A percentile compares a stretch with the other conserved stretches of the same genome.
These are phyloP conservation scores for Suillus ampliporus DNA, from an alignment of 768 basidiomycete species.

Conservation along the genomic window DNA sequence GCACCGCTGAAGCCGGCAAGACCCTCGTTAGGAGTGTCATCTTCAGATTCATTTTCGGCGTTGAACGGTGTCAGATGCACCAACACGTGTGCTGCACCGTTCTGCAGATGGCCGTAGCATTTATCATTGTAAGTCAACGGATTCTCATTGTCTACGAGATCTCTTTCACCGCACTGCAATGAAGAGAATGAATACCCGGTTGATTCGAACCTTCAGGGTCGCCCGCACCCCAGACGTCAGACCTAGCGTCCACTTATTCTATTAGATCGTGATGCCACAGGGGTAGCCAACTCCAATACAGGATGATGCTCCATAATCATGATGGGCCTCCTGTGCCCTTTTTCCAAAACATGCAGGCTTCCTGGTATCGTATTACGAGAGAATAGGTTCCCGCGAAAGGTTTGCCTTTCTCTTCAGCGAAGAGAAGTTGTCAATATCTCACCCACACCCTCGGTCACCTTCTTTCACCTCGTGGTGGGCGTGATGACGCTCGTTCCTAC, in stretches of 20 bases:
- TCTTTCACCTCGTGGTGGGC: conserved; percentile 5
- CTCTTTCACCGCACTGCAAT: not conserved
- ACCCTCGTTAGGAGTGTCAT: not conserved
- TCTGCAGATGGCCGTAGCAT: not conserved
- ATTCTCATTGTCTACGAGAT: conserved; percentile 7
- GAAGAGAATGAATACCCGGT: not conserved
- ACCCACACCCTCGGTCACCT: not conserved
- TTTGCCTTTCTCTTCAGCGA: conserved; percentile 1
- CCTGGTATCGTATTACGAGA: not conserved
- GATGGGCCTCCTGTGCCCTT: not conserved
- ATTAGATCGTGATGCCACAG: not conserved
- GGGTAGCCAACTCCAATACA: not conserved
- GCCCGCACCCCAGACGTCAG: not conserved
- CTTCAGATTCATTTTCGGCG: not conserved
- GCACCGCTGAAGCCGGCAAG: not conserved
- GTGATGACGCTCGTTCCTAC: conserved; percentile 7
- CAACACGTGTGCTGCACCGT: not conserved
- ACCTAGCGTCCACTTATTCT: not conserved
- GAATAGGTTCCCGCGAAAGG: conserved; percentile 1
- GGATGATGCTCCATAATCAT: not conserved
- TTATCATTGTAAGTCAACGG: not conserved
- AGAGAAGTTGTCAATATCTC: conserved; percentile 1
- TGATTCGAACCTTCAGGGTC: not conserved
- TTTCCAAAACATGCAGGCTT: not conserved
- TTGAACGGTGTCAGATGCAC: not conserved